Conservation (phyloP, 257 asterid genomes). For the Solanum appendiculatum region DNA sequence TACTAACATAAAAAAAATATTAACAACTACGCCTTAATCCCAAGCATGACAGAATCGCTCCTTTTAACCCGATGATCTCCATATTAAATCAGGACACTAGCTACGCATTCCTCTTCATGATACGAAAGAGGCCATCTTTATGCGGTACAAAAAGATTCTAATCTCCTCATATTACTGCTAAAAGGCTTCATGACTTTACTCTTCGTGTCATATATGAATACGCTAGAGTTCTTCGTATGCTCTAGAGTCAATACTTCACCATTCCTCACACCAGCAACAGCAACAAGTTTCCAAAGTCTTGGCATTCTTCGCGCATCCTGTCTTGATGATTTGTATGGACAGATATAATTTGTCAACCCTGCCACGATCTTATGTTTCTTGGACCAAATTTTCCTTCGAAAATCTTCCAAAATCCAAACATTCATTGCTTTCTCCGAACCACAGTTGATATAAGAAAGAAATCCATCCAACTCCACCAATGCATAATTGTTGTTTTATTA, state of each 20-base stretch:
- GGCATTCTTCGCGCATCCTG: neutral
- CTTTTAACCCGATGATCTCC: neutral
- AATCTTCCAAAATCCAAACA: constrained; percentile 8
- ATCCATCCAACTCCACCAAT: constrained; percentile 2
- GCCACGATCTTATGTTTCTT: neutral
- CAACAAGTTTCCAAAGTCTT: constrained; percentile 1
- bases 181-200: neutral
- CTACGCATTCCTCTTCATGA: neutral
- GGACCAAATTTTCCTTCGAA: neutral
- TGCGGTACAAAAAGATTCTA: neutral
- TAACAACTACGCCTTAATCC: neutral
- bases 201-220: neutral
- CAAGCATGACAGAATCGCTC: neutral
- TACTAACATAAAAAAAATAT: neutral
- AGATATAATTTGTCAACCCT: neutral
- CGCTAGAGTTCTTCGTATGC: neutral
- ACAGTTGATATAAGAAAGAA: neutral
- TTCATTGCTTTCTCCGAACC: neutral
- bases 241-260: neutral
- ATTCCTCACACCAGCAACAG: neutral
- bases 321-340: neutral
- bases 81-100: neutral
- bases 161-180: neutral
- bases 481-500: neutral
- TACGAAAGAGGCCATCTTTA: neutral